Percentiles rank a stretch among this genome's conserved stretches.
phyloP scores from a whole-genome alignment of 441 rosid genomes.

The Syzygium malaccense region DNA sequence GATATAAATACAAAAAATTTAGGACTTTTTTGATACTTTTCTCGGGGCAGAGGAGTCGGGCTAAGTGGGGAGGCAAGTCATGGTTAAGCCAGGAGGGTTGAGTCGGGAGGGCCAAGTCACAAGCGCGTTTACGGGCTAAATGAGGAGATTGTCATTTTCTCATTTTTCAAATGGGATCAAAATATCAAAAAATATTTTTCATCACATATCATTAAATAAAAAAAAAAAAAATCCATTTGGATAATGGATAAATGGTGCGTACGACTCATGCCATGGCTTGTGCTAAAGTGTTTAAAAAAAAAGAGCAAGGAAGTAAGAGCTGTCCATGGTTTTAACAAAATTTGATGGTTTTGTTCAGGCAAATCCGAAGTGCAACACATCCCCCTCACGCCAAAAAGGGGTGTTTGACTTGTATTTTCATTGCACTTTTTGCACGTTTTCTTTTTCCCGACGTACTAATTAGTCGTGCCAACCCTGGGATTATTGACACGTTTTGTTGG shows the following conservation, averaged over 20 bases:
- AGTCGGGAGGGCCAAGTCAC: slow-evolving; percentile 15
- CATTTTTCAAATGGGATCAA: too few relatives aligned
- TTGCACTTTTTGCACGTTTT: neutral
- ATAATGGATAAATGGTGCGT: neutral
- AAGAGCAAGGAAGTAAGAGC: neutral
- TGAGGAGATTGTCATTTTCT: too few relatives aligned
- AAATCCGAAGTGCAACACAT: neutral
- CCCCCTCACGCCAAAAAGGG: neutral
- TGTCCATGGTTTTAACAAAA: too few relatives aligned
- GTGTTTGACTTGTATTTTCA: neutral
- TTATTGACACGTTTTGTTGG: neutral
- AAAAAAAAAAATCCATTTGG: too few relatives aligned
- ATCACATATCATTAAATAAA: too few relatives aligned
- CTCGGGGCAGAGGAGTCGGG: neutral
- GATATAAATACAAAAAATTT: accelerated
- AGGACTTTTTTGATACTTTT: too few relatives aligned
- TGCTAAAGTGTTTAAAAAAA: neutral
- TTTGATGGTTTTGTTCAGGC: neutral
- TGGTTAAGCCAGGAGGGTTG: slow-evolving; percentile 19
- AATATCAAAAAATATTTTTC: too few relatives aligned
- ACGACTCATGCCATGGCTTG: neutral
- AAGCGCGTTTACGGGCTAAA: neutral
- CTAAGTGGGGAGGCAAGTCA: slow-evolving; percentile 1
- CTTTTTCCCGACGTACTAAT: neutral
- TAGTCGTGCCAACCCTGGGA: neutral